Conservation (phyloP, 441 rosid species). For the Dalechampia spathulata region DNA sequence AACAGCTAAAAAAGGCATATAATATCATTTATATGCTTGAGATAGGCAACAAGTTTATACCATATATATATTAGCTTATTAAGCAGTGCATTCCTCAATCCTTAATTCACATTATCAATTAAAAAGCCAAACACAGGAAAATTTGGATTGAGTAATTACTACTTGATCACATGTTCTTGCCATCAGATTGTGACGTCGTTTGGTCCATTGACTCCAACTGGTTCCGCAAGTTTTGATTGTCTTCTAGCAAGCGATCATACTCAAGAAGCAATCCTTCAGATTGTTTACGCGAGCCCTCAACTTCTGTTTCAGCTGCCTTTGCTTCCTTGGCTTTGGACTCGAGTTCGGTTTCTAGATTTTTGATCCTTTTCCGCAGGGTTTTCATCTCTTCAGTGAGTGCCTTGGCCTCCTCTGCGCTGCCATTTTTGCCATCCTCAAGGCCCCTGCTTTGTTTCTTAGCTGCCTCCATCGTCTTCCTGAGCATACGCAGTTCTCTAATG, state of each 20-base stretch:
- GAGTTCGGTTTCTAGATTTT: constrained; percentile 42
- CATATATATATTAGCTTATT: too few relatives aligned
- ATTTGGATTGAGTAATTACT: neutral
- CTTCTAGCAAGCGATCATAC: constrained; percentile 60
- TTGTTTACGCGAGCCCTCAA: constrained; percentile 58
- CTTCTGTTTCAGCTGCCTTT: constrained; percentile 45
- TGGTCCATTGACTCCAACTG: constrained; percentile 54
- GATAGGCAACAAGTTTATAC: too few relatives aligned
- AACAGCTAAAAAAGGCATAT: too few relatives aligned
- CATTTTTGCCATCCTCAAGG: constrained; percentile 45
- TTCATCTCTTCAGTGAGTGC: constrained; percentile 40
- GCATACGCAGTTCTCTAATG: constrained; percentile 70
- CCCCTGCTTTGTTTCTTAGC: constrained; percentile 64
- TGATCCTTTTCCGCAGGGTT: constrained; percentile 33
- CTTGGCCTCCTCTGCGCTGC: constrained; percentile 39
- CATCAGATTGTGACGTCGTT: constrained; percentile 30
- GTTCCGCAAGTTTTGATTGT: constrained; percentile 61
- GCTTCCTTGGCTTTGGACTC: constrained; percentile 45
- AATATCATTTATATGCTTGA: too few relatives aligned
- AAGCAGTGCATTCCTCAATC: too few relatives aligned
- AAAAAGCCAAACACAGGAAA: neutral
- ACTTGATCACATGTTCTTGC: constrained; percentile 35
- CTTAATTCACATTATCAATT: too few relatives aligned
- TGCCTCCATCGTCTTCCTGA: constrained; percentile 71
- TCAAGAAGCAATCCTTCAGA: constrained; percentile 65